Percentiles rank a stretch among this genome's conserved stretches.
Evolutionary conservation across 2,329 filamentous ascomycete species (phyloP).

Genomic region (Nannizziopsis arthrosporioides): DNA sequence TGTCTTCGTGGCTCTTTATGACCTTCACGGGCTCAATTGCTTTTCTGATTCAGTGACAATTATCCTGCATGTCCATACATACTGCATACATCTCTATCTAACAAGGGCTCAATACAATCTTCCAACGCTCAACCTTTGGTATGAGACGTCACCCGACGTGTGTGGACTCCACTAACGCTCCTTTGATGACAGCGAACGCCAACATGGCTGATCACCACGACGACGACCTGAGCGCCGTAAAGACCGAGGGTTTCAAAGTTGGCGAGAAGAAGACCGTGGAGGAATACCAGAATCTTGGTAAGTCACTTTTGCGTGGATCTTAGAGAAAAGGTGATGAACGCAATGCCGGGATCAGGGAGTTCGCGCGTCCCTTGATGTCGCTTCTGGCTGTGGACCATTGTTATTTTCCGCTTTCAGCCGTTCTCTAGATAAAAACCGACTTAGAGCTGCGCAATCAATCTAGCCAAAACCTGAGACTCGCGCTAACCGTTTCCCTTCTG

Average conservation of each 20-base stretch:
- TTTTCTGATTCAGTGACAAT: too few species aligned
- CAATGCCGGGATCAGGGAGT: neutral
- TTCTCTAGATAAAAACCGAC: neutral
- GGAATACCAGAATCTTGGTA: conserved; percentile 88
- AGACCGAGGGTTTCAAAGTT: conserved; percentile 94
- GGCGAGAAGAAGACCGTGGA: conserved; percentile 97
- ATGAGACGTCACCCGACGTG: neutral
- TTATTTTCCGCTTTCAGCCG: too few species aligned
- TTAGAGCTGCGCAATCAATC: neutral
- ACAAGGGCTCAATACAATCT: neutral
- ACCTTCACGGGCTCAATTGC: too few species aligned
- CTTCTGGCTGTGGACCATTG: too few species aligned
- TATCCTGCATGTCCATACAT: too few species aligned
- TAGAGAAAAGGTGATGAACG: neutral
- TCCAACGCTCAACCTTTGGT: conserved; percentile 7
- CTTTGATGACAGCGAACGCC: conserved; percentile 14
- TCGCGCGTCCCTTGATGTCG: neutral
- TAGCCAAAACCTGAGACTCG: conserved; percentile 6
- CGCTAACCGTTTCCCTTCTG: neutral
- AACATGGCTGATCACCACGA: conserved; percentile 58
- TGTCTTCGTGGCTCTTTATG: neutral
- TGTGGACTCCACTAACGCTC: neutral
- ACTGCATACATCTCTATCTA: too few species aligned
- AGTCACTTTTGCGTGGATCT: conserved; percentile 23
- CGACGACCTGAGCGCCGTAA: conserved; percentile 74